A percentile compares a stretch with the other conserved stretches of the same genome.
Evolutionary conservation across 345 rosid species (phyloP).

Genomic region (Acer campestre): DNA sequence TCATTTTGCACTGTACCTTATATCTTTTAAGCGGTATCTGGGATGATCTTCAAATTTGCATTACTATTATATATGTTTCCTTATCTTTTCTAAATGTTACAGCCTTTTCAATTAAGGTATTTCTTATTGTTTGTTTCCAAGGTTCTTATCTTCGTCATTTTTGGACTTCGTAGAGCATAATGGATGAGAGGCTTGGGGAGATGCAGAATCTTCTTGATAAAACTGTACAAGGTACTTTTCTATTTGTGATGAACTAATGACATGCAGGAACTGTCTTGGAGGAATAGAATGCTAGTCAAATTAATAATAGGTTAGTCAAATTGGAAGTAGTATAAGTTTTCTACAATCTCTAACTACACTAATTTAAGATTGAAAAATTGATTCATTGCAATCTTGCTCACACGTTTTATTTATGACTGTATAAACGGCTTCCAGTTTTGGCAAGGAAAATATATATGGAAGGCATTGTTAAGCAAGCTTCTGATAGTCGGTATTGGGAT

Average conservation of each 20-base stretch:
- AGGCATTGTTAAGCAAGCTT: slow-evolving; percentile 84
- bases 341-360: not conserved
- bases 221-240: slow-evolving; percentile 73
- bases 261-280: slow-evolving; percentile 2
- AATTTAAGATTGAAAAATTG: not conserved
- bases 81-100: slow-evolving; percentile 3
- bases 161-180: slow-evolving; percentile 51
- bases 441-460: slow-evolving; percentile 76
- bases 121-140: not conserved
- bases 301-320: not conserved
- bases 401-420: slow-evolving; percentile 2
- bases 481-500: slow-evolving; percentile 79
- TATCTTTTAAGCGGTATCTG: not conserved
- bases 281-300: not conserved
- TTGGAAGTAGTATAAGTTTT: slow-evolving; percentile 4
- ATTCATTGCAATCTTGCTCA: not conserved
- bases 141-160: slow-evolving; percentile 25
- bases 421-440: slow-evolving; percentile 60
- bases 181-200: slow-evolving; percentile 61
- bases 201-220: slow-evolving; percentile 76
- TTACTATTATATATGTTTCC: slow-evolving; percentile 12
- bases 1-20: not conserved
- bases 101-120: slow-evolving; percentile 15
- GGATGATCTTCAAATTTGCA: slow-evolving; percentile 16
- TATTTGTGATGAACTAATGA: slow-evolving; percentile 1